Percentiles rank a stretch among this genome's conserved stretches.
Conservation (phyloP, 164 flowering plant genomes). For the Akebia trifoliata region DNA sequence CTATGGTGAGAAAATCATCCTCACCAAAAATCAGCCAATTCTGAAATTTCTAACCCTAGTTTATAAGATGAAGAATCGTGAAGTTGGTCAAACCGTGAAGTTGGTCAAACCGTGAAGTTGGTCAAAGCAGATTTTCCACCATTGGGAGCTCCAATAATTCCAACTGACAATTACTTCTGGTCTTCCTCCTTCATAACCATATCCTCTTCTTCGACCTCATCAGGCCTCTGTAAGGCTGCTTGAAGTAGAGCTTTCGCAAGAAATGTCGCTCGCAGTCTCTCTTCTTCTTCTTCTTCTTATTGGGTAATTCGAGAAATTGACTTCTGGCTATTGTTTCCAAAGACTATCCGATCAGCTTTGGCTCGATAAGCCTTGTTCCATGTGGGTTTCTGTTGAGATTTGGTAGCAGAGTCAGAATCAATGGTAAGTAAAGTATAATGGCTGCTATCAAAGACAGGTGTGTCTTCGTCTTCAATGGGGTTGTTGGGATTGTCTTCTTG, state of each 20-base stretch:
- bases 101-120: constrained; percentile 79
- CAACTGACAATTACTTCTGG: constrained; percentile 82
- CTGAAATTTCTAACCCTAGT: too few relatives aligned
- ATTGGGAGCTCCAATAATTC: constrained; percentile 94
- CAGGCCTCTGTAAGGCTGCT: constrained; percentile 47
- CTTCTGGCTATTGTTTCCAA: constrained; percentile 32
- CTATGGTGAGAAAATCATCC: too few relatives aligned
- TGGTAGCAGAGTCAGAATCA: background rate
- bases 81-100: too few relatives aligned
- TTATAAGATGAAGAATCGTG: too few relatives aligned
- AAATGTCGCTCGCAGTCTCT: constrained; percentile 20
- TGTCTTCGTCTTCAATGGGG: constrained; percentile 19
- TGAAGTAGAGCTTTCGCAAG: constrained; percentile 65
- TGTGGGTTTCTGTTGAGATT: constrained; percentile 25
- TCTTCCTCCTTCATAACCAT: constrained; percentile 71
- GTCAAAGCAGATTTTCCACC: constrained; percentile 94
- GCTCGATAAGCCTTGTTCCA: constrained; percentile 66
- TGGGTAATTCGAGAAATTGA: constrained; percentile 12
- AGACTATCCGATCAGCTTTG: constrained; percentile 43
- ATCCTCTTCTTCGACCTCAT: constrained; percentile 48
- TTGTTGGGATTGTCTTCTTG: constrained; percentile 22
- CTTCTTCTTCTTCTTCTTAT: constrained; percentile 33
- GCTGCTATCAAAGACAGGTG: constrained; percentile 50
- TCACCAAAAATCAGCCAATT: too few relatives aligned
- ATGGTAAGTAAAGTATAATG: constrained; percentile 36